Evolutionary conservation across 2,329 filamentous ascomycete species (phyloP).

Genomic region (Trichoderma koningii): DNA sequence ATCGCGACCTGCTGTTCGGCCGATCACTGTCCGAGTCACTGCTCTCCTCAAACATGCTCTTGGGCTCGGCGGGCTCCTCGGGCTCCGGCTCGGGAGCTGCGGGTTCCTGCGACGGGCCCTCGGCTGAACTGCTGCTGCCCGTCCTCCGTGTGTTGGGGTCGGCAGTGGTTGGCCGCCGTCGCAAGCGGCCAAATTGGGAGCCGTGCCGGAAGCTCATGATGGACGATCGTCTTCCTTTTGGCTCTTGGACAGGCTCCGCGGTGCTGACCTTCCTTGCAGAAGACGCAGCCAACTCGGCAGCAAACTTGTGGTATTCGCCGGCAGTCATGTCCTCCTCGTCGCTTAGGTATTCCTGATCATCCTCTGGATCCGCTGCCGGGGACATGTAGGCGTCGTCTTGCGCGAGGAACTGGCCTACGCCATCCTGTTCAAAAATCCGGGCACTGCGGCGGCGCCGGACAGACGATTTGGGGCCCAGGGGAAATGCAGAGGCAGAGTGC

Average conservation of each 20-base stretch:
- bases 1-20: constrained; percentile 24
- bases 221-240: constrained; percentile 30
- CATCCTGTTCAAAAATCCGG: constrained; percentile 14
- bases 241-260: background rate
- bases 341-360: constrained; percentile 26
- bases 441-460: constrained; percentile 24
- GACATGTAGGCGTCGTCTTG: constrained; percentile 25
- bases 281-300: constrained; percentile 37
- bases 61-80: constrained; percentile 23
- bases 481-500: constrained; percentile 23
- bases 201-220: constrained; percentile 35
- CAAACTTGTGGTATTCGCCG: constrained; percentile 42
- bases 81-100: background rate
- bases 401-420: constrained; percentile 1
- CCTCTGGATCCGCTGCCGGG: constrained; percentile 28
- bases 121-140: constrained; percentile 4
- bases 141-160: constrained; percentile 16
- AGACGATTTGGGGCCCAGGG: constrained; percentile 23
- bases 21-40: constrained; percentile 40
- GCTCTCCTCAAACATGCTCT: constrained; percentile 39
- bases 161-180: constrained; percentile 30
- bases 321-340: constrained; percentile 39
- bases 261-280: constrained; percentile 15
- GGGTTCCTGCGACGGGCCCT: background rate
- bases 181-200: constrained; percentile 36